Evolutionary conservation across 805 yeast genomes (phyloP).

Genomic region (Metschnikowia similis): DNA sequence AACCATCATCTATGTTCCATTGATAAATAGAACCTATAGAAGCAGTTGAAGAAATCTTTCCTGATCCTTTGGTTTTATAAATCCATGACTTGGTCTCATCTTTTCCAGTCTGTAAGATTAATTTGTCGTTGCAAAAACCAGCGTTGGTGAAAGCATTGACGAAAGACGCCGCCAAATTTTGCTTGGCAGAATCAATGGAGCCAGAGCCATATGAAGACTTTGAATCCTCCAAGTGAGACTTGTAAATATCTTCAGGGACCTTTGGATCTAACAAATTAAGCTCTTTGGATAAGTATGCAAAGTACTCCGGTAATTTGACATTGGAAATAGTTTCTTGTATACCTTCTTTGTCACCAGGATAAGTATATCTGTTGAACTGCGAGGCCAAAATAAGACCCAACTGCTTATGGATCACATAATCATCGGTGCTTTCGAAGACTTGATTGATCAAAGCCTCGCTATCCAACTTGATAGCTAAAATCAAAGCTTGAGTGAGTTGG

Average conservation of each 20-base stretch:
- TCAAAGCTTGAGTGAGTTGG: slow-evolving; percentile 83
- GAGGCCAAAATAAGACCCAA: slow-evolving; percentile 84
- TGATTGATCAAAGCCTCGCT: slow-evolving; percentile 71
- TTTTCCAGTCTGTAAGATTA: slow-evolving; percentile 56
- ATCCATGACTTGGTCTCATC: slow-evolving; percentile 77
- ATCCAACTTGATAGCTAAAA: slow-evolving; percentile 84
- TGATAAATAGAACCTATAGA: slow-evolving; percentile 84
- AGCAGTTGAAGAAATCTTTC: slow-evolving; percentile 90
- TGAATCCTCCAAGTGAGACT: slow-evolving; percentile 77
- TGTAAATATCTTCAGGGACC: slow-evolving; percentile 92
- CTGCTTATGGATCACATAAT: slow-evolving; percentile 76
- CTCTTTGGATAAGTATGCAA: slow-evolving; percentile 75
- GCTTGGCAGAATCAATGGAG: slow-evolving; percentile 81
- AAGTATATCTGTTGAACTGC: slow-evolving; percentile 75
- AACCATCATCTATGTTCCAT: slow-evolving; percentile 88
- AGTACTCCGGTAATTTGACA: slow-evolving; percentile 72
- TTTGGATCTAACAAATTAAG: slow-evolving; percentile 85
- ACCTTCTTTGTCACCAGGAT: slow-evolving; percentile 55
- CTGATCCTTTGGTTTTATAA: slow-evolving; percentile 85
- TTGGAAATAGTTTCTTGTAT: slow-evolving; percentile 86
- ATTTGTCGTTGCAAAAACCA: slow-evolving; percentile 85
- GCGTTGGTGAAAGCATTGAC: slow-evolving; percentile 88
- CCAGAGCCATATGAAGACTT: slow-evolving; percentile 55
- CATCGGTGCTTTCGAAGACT: slow-evolving; percentile 78
- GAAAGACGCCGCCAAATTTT: slow-evolving; percentile 90